Base-by-base conservation (phyloP, 2,329 filamentous ascomycete genomes). In the Camillea tinctor region DNA sequence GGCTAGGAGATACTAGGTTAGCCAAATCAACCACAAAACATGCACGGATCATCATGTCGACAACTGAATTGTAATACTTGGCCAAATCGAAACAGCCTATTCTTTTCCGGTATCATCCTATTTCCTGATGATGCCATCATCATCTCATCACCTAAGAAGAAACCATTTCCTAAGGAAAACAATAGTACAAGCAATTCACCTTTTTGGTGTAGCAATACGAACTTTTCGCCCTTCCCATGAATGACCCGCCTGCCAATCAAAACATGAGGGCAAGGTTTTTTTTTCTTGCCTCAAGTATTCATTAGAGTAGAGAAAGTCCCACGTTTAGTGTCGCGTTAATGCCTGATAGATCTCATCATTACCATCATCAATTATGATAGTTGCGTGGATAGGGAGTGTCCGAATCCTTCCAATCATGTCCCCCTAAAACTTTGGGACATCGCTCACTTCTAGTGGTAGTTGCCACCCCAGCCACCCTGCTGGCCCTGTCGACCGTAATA, bases 381-480 rank as follows among this genome's bases (percentile, higher is more conserved):
- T 56, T 53, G 40, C 54, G 57, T 60, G 44, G 51, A 63, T 50
- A 57, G 52, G 58, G 56, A 50, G 52, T 56, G 49, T 52, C 58
- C 53, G 58, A 53, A 57, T 62, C 44, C 60, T 17, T 61, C 62
- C 58, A 60, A 58, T 57, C 60, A 54, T 61, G 52, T 56, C 53
- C 66, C 53, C 66, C 59, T 63, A 56, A 63, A 60, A 64, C 64
- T 62, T 36, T 57, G 63, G 56, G 65, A 64, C 58, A 56, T 55
- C 54, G 62, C 59, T 57, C 63, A 67, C 62, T 50, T 60, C 64
- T 71, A 72, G 63, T 83, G 78, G 78, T 86, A 86, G 79, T 86
- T 86, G 67, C 79, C 80, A 66, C 84, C 84, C 84, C 84, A 86
- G 69, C 84, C 83, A 64, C 82, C 79, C 62, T 80, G 80, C 69